phyloP scores from a whole-genome alignment of 805 yeast species.

The Sugiyamaella floridensis region DNA sequence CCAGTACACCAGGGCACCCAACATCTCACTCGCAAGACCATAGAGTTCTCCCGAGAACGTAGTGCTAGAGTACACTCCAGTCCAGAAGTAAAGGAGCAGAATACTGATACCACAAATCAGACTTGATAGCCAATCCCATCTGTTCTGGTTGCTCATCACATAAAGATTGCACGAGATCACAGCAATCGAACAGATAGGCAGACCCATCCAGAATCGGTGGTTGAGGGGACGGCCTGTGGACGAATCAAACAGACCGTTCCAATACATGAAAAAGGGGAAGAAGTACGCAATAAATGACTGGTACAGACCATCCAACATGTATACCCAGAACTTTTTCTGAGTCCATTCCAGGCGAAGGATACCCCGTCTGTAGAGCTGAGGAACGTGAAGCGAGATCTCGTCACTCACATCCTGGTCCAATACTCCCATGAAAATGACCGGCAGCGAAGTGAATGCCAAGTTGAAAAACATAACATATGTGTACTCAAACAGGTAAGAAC shows the following conservation, averaged over 20 bases:
- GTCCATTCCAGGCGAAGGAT: conserved; percentile 62
- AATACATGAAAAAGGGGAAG: conserved; percentile 59
- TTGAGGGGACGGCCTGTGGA: conserved; percentile 48
- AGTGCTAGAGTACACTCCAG: conserved; percentile 66
- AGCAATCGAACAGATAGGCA: conserved; percentile 51
- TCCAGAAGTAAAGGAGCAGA: conserved; percentile 61
- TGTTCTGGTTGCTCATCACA: conserved; percentile 57
- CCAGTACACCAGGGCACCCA: conserved; percentile 63
- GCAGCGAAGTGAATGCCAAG: conserved; percentile 75
- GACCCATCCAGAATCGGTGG: conserved; percentile 68
- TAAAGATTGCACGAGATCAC: conserved; percentile 60
- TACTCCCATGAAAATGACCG: conserved; percentile 66
- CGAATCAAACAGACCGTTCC: conserved; percentile 36
- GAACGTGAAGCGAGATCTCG: conserved; percentile 57
- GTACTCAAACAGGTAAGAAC: conserved; percentile 69
- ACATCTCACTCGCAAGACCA: conserved; percentile 54
- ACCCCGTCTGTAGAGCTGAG: conserved; percentile 65
- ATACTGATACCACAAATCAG: conserved; percentile 49
- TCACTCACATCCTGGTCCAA: conserved; percentile 75
- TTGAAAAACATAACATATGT: conserved; percentile 75
- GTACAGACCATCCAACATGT: conserved; percentile 68
- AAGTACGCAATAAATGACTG: conserved; percentile 65
- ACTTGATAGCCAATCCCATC: conserved; percentile 72
- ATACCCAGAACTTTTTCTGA: conserved; percentile 49
- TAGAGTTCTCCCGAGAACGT: conserved; percentile 51